Base-by-base conservation (phyloP, 1,284 basidiomycete species). In the Fistulina hepatica region DNA sequence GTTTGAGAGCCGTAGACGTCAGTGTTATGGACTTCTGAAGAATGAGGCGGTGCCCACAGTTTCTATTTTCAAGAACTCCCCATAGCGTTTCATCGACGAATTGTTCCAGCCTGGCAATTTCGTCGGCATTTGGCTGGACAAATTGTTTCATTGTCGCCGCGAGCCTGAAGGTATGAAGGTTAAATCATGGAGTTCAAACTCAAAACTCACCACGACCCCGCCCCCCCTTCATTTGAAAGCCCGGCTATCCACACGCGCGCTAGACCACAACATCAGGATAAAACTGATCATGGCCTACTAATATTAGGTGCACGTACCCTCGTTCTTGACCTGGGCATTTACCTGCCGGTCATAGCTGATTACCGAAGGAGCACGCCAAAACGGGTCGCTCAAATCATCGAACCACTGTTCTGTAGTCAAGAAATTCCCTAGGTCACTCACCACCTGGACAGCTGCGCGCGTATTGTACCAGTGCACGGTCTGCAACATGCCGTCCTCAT, bases 151-250 rank as follows among this genome's bases (percentile, higher is more conserved):
- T 67, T 3, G 64, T 52, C 6, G 69, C 71, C 6, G 73, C 71
- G 11, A 76, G 52, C 9, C 19, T 16, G 28, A 31, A 13, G 4
- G 28, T 31, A 16, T n/a, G n/a, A n/a, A n/a, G n/a, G n/a, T n/a
- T n/a, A n/a, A n/a, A n/a, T n/a, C n/a, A n/a, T n/a, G n/a, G n/a
- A n/a, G n/a, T n/a, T n/a, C n/a, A n/a, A n/a, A n/a, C n/a, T n/a
- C n/a, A n/a, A n/a, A n/a, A n/a, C n/a, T n/a, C n/a, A n/a, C 70
- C 71, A 74, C 15, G 68, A 71, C 5, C 70, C 71, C 4, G 71
- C 71, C n/a, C 73, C 73, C 21, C 67, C 73, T 51, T 76, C 73
- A 47, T 76, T 71, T 39, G 69, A 73, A 38, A 74, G 48, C 0
- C 73, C 73, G 15, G 25, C 65, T 37, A 76, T 74, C 72, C 70